These are phyloP conservation scores for Cordyceps fumosorosea DNA, from an alignment of 2,329 filamentous ascomycete genomes.

Conservation along the genomic window DNA sequence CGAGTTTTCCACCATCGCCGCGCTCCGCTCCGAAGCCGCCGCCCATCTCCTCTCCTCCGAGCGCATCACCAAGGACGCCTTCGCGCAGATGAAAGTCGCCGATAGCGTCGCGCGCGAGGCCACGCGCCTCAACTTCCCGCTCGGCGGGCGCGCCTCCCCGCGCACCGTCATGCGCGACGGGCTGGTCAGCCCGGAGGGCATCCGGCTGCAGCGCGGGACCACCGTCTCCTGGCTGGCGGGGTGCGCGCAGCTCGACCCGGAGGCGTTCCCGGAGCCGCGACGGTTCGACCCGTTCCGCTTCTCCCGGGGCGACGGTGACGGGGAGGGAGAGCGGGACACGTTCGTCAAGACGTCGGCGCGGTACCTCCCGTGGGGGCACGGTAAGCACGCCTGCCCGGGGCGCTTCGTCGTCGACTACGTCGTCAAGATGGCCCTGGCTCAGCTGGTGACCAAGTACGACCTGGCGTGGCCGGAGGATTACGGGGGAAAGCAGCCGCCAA, in stretches of 20 bases:
- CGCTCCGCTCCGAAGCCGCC: slow-evolving; percentile 32
- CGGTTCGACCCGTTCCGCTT: slow-evolving; percentile 42
- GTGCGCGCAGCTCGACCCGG: slow-evolving; percentile 25
- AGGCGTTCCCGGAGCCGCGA: slow-evolving; percentile 28
- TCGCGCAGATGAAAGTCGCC: slow-evolving; percentile 30
- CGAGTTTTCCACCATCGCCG: slow-evolving; percentile 30
- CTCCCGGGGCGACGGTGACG: slow-evolving; percentile 19
- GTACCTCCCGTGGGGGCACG: slow-evolving; percentile 47
- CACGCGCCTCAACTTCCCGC: slow-evolving; percentile 29
- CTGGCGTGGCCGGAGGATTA: slow-evolving; percentile 27
- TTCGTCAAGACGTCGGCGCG: slow-evolving; percentile 41
- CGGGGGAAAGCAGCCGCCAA: background rate
- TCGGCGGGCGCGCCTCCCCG: slow-evolving; percentile 22
- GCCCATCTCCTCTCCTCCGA: no score
- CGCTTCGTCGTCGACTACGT: slow-evolving; percentile 46
- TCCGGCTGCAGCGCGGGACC: slow-evolving; percentile 26
- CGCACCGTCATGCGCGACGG: slow-evolving; percentile 24
- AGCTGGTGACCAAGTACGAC: slow-evolving; percentile 44
- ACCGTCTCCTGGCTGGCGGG: slow-evolving; percentile 27
- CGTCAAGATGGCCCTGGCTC: slow-evolving; percentile 43
- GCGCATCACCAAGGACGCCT: slow-evolving; percentile 31
- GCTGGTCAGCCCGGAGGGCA: slow-evolving; percentile 26
- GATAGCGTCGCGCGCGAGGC: slow-evolving; percentile 40
- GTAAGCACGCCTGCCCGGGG: slow-evolving; percentile 44
- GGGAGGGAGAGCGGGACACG: background rate